Evolutionary conservation across 805 yeast genomes (phyloP).

Genomic region (Metschnikowia dekortorum): DNA sequence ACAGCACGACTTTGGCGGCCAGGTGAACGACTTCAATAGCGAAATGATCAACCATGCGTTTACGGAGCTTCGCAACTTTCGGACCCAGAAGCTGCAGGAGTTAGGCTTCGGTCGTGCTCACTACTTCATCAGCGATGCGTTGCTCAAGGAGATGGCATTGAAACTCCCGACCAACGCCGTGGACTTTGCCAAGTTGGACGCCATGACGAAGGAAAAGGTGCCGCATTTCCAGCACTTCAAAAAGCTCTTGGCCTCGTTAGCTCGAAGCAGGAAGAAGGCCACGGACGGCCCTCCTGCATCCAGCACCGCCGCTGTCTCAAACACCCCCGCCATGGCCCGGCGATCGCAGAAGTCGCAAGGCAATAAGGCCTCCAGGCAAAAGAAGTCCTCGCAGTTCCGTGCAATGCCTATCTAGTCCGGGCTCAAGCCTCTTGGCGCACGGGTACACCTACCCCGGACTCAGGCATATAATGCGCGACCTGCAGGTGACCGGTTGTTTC

Average conservation of each 20-base stretch:
- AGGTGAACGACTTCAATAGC: conserved; percentile 15
- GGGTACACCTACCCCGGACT: conserved; percentile 1
- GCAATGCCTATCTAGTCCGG: background rate
- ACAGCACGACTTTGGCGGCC: conserved; percentile 15
- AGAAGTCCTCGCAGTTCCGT: conserved; percentile 1
- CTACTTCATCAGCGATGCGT: conserved; percentile 23
- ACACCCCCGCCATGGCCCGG: background rate
- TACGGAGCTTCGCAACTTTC: conserved; percentile 35
- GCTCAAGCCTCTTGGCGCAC: background rate
- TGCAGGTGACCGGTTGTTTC: background rate
- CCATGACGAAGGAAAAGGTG: conserved; percentile 28
- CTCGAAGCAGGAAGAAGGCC: conserved; percentile 28
- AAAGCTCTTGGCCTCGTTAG: conserved; percentile 27
- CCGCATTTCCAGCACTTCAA: conserved; percentile 38
- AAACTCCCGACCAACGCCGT: conserved; percentile 48
- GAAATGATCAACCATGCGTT: conserved; percentile 27
- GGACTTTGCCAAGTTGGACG: conserved; percentile 41
- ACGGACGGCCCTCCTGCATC: background rate
- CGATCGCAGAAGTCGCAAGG: background rate
- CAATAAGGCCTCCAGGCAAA: background rate
- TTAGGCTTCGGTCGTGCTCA: conserved; percentile 27
- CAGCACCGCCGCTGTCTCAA: background rate
- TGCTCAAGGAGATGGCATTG: conserved; percentile 52
- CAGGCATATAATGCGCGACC: background rate
- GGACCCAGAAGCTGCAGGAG: conserved; percentile 41